Evolutionary conservation across 2,329 filamentous ascomycete genomes (phyloP).

Genomic region (Xylariales sp.): DNA sequence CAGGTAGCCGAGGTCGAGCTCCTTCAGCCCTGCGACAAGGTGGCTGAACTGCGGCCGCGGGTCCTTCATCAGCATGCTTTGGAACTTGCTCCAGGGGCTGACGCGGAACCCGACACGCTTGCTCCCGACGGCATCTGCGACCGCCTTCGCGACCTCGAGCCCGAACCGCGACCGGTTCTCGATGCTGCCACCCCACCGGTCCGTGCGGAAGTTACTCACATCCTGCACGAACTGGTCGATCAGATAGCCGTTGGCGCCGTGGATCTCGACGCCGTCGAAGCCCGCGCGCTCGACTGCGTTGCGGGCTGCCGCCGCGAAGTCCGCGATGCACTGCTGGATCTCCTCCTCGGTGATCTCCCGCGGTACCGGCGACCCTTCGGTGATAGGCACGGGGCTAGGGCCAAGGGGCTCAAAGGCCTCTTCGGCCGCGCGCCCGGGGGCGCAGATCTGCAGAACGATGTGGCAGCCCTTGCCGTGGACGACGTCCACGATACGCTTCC

Average conservation of each 20-base stretch:
- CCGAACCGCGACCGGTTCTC: slow-evolving; percentile 50
- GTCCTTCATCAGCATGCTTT: slow-evolving; percentile 52
- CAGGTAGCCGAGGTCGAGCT: slow-evolving; percentile 51
- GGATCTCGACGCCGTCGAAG: slow-evolving; percentile 14
- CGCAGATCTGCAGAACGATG: slow-evolving; percentile 61
- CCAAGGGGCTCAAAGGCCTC: slow-evolving; percentile 19
- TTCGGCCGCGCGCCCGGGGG: slow-evolving; percentile 49
- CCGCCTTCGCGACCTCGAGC: slow-evolving; percentile 46
- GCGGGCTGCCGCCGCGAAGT: slow-evolving; percentile 13
- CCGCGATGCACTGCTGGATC: slow-evolving; percentile 8
- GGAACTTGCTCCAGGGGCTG: slow-evolving; percentile 48
- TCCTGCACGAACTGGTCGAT: slow-evolving; percentile 53
- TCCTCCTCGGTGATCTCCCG: slow-evolving; percentile 21
- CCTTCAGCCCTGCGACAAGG: slow-evolving; percentile 42
- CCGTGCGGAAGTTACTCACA: slow-evolving; percentile 47
- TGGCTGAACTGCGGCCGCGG: slow-evolving; percentile 53
- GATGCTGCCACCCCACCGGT: slow-evolving; percentile 49
- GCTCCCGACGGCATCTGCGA: slow-evolving; percentile 43
- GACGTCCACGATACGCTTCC: slow-evolving; percentile 51
- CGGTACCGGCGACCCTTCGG: slow-evolving; percentile 3
- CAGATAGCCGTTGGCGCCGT: slow-evolving; percentile 41
- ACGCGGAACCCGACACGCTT: slow-evolving; percentile 45
- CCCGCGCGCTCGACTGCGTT: slow-evolving; percentile 10
- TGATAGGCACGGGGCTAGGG: slow-evolving; percentile 5
- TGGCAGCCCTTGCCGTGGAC: slow-evolving; percentile 54